Conservation (phyloP, 805 yeast species). For the Kazachstania africana region DNA sequence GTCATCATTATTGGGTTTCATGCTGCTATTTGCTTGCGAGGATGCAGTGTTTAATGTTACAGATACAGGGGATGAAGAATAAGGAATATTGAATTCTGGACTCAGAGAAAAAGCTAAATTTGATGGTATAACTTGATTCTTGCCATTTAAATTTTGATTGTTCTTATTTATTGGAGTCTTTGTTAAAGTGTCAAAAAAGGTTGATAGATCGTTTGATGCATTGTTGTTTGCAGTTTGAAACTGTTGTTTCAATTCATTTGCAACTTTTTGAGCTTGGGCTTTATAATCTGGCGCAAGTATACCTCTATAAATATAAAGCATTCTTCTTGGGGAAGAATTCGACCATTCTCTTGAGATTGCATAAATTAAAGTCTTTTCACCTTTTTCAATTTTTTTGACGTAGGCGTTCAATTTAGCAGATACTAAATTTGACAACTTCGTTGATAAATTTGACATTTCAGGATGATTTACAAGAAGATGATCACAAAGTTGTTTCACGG, state of each 20-base stretch:
- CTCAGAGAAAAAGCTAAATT: constrained; percentile 15
- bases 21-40: constrained; percentile 1
- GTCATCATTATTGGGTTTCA: constrained; percentile 3
- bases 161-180: neutral
- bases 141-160: neutral
- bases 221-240: constrained; percentile 2
- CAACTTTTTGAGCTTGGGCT: constrained; percentile 53
- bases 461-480: constrained; percentile 64
- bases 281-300: constrained; percentile 64
- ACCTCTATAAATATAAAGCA: constrained; percentile 82
- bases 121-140: neutral
- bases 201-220: too few relatives aligned
- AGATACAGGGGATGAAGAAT: constrained; percentile 67
- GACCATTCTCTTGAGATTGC: constrained; percentile 85
- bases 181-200: neutral
- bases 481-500: constrained; percentile 83
- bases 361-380: constrained; percentile 59
- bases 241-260: constrained; percentile 17
- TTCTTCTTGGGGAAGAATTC: constrained; percentile 77
- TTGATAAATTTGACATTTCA: constrained; percentile 69
- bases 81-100: constrained; percentile 41
- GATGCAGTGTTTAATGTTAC: constrained; percentile 34
- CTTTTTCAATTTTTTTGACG: constrained; percentile 75
- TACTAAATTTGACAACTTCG: constrained; percentile 70
- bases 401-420: constrained; percentile 77